phyloP scores from a whole-genome alignment of 2,329 filamentous ascomycete species.

The Claviceps maximensis region DNA sequence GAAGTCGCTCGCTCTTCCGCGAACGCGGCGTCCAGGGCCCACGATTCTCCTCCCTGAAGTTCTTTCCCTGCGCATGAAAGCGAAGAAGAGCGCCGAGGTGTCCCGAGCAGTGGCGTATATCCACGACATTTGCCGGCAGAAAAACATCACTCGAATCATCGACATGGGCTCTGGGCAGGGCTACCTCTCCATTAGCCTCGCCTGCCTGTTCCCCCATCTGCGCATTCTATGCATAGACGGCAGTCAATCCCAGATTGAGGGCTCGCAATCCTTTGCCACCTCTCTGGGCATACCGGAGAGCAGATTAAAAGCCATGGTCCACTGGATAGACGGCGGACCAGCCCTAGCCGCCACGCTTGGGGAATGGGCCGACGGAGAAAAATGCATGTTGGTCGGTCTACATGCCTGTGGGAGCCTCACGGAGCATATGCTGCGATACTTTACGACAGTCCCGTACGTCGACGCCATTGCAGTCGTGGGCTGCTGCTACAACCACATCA shows the following conservation, averaged over 20 bases:
- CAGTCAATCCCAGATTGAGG: conserved; percentile 17
- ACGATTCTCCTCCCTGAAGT: conserved; percentile 10
- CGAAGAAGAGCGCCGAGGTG: conserved; percentile 19
- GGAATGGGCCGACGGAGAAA: conserved; percentile 14
- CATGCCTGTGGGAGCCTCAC: conserved; percentile 21
- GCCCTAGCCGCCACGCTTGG: conserved; percentile 12
- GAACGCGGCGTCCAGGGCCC: conserved; percentile 10
- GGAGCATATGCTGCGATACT: conserved; percentile 21
- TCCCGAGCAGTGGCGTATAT: conserved; percentile 16
- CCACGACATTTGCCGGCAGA: conserved; percentile 10
- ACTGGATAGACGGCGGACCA: conserved; percentile 16
- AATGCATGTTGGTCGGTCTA: conserved; percentile 19
- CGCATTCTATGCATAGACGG: conserved; percentile 19
- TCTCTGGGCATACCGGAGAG: conserved; percentile 11
- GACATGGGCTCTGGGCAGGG: conserved; percentile 18
- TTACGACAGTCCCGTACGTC: conserved; percentile 11
- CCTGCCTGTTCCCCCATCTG: conserved; percentile 15
- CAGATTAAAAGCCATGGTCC: conserved; percentile 13
- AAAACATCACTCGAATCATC: conserved; percentile 15
- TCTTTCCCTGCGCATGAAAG: conserved; percentile 15
- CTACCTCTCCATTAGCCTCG: conserved; percentile 17
- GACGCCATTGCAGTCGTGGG: conserved; percentile 15
- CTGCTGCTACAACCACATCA: conserved; percentile 22
- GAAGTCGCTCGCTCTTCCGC: conserved; percentile 13
- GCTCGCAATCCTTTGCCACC: conserved; percentile 12